Base-by-base conservation (phyloP, 2,329 filamentous ascomycete species). In the Claviceps maximensis region DNA sequence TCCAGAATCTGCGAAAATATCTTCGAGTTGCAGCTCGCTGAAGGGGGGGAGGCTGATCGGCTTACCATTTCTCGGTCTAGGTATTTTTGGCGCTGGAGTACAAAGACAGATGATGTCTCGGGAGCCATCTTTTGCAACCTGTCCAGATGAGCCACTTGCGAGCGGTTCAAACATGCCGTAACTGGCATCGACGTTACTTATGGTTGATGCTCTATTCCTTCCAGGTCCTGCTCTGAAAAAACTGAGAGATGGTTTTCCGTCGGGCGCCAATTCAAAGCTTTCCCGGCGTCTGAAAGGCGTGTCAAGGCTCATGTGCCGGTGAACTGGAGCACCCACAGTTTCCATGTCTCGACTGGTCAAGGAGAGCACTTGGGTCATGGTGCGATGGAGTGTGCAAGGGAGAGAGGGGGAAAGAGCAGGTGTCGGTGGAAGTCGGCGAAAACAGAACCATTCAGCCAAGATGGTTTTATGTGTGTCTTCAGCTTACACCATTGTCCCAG, bases 1-100 rank as follows among this genome's bases (percentile, higher is more conserved):
- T 36, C 21, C 31, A 38, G 19, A 9, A 36, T 31, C 27, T 10
- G 15, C 13, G 9, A 13, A 25, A 25, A n/a, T 17, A 38, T 38
- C 4, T 25, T 48, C 19, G 25, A 38, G 13, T n/a, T n/a, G n/a
- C 15, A 38, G 31, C 23, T 49, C 2, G 17, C 27, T 27, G 27
- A 42, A 15, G 21, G 8, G 29, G 29, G 15, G 49, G 31, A n/a
- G 21, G 29, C 25, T 25, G 21, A 21, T 33, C 31, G 23, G 70
- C 77, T 68, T 68, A 82, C 78, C 77, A 61, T 82, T 82, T 47
- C 78, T 70, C 52, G 78, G 78, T 53, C 78, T 70, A 3, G 78
- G 78, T 47, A 81, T 74, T 61, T 80, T 81, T 4, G 77, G 77
- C 19, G 73, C 71, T 46, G 76, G 75, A 13, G 75, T 73, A 60